These are phyloP conservation scores for Nematodospora valgi DNA, from an alignment of 805 yeast species.

Conservation along the genomic window DNA sequence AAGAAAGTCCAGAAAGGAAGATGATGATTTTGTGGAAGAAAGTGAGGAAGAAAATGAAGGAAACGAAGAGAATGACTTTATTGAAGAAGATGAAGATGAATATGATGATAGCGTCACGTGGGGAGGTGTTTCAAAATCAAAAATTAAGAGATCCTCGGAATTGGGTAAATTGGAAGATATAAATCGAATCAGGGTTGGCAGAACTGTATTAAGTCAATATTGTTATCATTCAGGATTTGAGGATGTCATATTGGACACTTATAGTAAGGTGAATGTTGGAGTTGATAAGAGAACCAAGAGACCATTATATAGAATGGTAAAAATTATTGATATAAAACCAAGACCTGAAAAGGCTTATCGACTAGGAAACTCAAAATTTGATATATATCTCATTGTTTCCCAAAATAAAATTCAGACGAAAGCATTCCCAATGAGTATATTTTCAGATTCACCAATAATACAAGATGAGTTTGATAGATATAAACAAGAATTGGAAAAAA, in stretches of 20 bases:
- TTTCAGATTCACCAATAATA: slow-evolving; percentile 74
- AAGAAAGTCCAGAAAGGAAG: slow-evolving; percentile 30
- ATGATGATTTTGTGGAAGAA: slow-evolving; percentile 37
- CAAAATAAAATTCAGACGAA: slow-evolving; percentile 75
- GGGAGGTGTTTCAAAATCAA: slow-evolving; percentile 21
- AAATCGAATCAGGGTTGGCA: slow-evolving; percentile 72
- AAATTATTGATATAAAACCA: slow-evolving; percentile 61
- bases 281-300: slow-evolving; percentile 55
- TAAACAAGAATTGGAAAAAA: slow-evolving; percentile 54
- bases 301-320: slow-evolving; percentile 79
- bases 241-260: slow-evolving; percentile 66
- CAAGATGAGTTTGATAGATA: slow-evolving; percentile 73
- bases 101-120: slow-evolving; percentile 30
- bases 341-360: slow-evolving; percentile 40
- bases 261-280: slow-evolving; percentile 82
- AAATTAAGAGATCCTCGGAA: slow-evolving; percentile 24
- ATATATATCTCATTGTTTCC: slow-evolving; percentile 63
- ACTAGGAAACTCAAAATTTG: slow-evolving; percentile 40
- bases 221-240: slow-evolving; percentile 82
- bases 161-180: slow-evolving; percentile 60
- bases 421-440: slow-evolving; percentile 69
- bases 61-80: slow-evolving; percentile 41
- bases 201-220: slow-evolving; percentile 68
- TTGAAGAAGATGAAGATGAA: slow-evolving; percentile 27
- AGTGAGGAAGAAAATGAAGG: slow-evolving; percentile 44